Evolutionary conservation across 768 basidiomycete species (phyloP).

Genomic region (Porphyrellus cyaneotinctus): DNA sequence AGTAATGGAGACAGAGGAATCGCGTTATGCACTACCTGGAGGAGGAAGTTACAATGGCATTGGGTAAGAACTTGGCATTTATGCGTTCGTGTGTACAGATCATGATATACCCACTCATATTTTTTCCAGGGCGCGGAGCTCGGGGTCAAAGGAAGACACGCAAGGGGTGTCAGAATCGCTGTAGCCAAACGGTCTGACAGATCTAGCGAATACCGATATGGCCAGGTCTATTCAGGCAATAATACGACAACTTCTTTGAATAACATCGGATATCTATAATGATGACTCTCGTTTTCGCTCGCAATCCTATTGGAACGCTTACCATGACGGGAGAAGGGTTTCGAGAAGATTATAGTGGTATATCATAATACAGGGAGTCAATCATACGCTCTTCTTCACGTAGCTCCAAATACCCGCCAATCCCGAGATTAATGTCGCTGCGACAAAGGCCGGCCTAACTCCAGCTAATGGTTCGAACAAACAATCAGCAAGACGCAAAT

Average conservation of each 20-base stretch:
- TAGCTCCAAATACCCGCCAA: conserved; percentile 92
- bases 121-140: conserved; percentile 38
- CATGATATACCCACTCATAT: conserved; percentile 35
- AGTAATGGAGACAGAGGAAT: conserved; percentile 20
- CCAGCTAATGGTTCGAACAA: conserved; percentile 65
- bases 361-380: conserved; percentile 37
- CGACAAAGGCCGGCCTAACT: conserved; percentile 81
- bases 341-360: conserved; percentile 38
- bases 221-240: conserved; percentile 28
- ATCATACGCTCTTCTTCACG: conserved; percentile 86
- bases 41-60: conserved; percentile 29
- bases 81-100: conserved; percentile 34
- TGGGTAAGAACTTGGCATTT: conserved; percentile 36
- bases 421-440: conserved; percentile 85
- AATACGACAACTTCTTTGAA: conserved; percentile 30
- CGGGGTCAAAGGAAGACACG: conserved; percentile 38
- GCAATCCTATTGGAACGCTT: conserved; percentile 30
- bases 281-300: conserved; percentile 13
- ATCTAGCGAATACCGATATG: conserved; percentile 35
- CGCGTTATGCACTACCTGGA: conserved; percentile 21
- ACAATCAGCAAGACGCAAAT: conserved; percentile 36
- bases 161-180: conserved; percentile 34
- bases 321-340: conserved; percentile 11
- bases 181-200: conserved; percentile 33
- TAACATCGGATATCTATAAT: conserved; percentile 22